Percentiles rank a stretch among this genome's conserved stretches.
These are phyloP conservation scores for Pseudovirgaria hyperparasitica DNA, from an alignment of 2,329 filamentous ascomycete species.

Conservation along the genomic window DNA sequence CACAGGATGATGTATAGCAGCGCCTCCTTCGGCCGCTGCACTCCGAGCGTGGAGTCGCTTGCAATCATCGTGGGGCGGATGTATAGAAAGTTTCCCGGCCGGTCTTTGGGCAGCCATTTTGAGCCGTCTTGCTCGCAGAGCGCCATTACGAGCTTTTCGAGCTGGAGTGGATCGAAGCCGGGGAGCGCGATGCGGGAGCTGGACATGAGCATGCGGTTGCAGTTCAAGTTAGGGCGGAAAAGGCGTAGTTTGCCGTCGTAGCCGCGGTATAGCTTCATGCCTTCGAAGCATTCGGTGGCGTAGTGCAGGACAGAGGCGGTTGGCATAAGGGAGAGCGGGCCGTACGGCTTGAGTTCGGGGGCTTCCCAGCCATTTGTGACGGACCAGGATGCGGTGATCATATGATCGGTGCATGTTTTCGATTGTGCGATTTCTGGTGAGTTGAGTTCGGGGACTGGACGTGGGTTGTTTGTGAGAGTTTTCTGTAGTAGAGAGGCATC, in stretches of 20 bases:
- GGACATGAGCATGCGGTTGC: conserved; percentile 45
- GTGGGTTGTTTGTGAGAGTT: conserved; percentile 27
- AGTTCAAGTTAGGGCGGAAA: conserved; percentile 66
- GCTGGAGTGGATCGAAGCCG: conserved; percentile 54
- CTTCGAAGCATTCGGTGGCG: conserved; percentile 85
- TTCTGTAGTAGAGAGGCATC: conserved; percentile 31
- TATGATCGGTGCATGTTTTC: conserved; percentile 64
- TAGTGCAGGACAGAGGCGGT: conserved; percentile 77
- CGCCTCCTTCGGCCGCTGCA: conserved; percentile 69
- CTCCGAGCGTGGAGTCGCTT: conserved; percentile 66
- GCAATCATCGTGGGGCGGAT: conserved; percentile 80
- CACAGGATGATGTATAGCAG: conserved; percentile 68
- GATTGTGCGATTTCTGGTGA: conserved; percentile 26
- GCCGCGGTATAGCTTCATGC: conserved; percentile 60
- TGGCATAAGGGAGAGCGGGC: conserved; percentile 64
- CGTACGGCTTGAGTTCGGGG: conserved; percentile 65
- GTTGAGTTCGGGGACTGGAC: conserved; percentile 27
- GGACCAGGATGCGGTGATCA: conserved; percentile 65
- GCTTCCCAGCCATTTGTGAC: conserved; percentile 53
- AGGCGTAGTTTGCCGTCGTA: conserved; percentile 60
- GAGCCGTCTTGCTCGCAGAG: conserved; percentile 61
- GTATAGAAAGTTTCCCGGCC: conserved; percentile 64
- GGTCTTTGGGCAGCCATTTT: conserved; percentile 64
- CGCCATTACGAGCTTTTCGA: conserved; percentile 60
- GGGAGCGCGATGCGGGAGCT: conserved; percentile 59